These are phyloP conservation scores for Pyrrhoderma lamaoense DNA, from an alignment of 1,284 basidiomycete genomes.

Conservation along the genomic window DNA sequence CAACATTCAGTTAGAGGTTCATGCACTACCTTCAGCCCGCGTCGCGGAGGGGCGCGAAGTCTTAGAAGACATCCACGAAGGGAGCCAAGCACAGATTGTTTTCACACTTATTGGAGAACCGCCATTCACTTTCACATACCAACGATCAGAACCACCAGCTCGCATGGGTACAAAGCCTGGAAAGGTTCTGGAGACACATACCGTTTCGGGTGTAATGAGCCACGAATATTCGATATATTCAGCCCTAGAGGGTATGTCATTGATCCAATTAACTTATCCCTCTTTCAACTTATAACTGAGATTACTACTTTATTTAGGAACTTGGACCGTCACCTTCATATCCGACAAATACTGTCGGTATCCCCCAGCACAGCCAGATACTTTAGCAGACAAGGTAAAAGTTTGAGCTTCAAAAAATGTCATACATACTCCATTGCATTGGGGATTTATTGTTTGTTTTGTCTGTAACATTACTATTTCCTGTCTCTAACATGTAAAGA, in stretches of 20 bases:
- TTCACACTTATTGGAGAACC: conserved; percentile 87
- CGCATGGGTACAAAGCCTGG: conserved; percentile 57
- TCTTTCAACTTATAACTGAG: conserved; percentile 20
- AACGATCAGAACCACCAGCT: conserved; percentile 61
- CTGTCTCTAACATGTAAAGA: neutral
- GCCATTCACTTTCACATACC: conserved; percentile 94
- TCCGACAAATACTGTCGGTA: conserved; percentile 81
- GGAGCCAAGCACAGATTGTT: conserved; percentile 88
- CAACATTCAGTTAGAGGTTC: conserved; percentile 73
- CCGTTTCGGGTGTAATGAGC: conserved; percentile 71
- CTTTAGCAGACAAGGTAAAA: conserved; percentile 26
- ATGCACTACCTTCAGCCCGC: conserved; percentile 80
- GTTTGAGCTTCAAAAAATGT: neutral
- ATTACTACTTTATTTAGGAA: conserved; percentile 42
- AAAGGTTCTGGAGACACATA: conserved; percentile 83
- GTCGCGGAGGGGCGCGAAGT: conserved; percentile 79
- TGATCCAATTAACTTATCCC: neutral
- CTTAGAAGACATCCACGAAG: conserved; percentile 85
- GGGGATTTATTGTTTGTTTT: conserved; percentile 1
- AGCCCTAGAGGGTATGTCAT: conserved; percentile 68
- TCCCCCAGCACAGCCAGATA: conserved; percentile 46
- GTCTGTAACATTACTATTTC: neutral
- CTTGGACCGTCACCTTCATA: conserved; percentile 89
- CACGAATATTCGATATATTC: conserved; percentile 84
- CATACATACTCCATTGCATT: neutral